These are phyloP conservation scores for Cordyceps militaris DNA, from an alignment of 2,329 filamentous ascomycete species.

Conservation along the genomic window DNA sequence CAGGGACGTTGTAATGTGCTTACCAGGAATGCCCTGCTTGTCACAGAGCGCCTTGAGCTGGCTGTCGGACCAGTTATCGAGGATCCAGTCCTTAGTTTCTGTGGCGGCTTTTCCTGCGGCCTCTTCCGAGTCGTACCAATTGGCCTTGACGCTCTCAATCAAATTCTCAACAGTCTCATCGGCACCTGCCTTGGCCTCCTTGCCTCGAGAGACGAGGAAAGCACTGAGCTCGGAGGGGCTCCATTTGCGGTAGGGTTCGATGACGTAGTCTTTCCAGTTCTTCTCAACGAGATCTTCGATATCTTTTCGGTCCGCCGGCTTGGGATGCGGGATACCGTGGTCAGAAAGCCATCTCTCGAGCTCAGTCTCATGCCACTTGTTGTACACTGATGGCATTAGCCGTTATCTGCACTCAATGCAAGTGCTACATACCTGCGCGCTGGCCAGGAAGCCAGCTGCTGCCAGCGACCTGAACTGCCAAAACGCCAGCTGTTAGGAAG, in stretches of 20 bases:
- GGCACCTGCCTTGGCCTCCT: constrained; percentile 60
- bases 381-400: constrained; percentile 60
- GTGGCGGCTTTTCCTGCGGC: constrained; percentile 64
- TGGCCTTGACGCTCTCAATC: constrained; percentile 59
- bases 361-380: constrained; percentile 98
- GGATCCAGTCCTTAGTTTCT: constrained; percentile 81
- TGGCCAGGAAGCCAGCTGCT: constrained; percentile 72
- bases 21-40: constrained; percentile 71
- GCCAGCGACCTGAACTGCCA: constrained; percentile 63
- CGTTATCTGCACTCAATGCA: neutral
- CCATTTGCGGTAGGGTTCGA: constrained; percentile 71
- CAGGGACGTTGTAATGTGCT: constrained; percentile 12
- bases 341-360: constrained; percentile 95
- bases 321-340: constrained; percentile 85
- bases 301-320: constrained; percentile 83
- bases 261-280: constrained; percentile 78
- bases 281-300: constrained; percentile 84
- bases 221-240: constrained; percentile 59
- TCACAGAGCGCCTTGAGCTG: constrained; percentile 91
- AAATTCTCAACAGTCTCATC: constrained; percentile 64
- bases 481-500: constrained; percentile 56
- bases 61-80: constrained; percentile 92
- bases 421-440: constrained; percentile 63
- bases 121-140: constrained; percentile 75
- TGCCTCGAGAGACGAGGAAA: constrained; percentile 65